Conservation (phyloP, 2,329 filamentous ascomycete genomes). For the Hyphodiscus sp. region DNA sequence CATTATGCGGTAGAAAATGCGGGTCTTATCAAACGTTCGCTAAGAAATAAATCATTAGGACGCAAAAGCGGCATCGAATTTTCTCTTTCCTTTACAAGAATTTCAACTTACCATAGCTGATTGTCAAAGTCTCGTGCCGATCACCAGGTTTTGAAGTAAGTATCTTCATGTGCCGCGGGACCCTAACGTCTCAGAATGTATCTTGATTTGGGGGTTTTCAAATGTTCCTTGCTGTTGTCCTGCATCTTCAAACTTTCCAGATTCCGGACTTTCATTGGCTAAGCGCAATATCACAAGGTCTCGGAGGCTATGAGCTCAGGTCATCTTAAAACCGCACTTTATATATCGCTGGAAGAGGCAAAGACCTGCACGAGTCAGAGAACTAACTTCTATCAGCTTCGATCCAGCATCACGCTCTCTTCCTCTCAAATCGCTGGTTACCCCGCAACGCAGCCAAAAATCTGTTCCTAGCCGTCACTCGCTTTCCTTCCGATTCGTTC, state of each 20-base stretch:
- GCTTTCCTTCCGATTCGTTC: slow-evolving; percentile 17
- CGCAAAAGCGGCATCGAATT: background rate
- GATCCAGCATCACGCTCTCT: slow-evolving; percentile 3
- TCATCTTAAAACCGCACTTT: background rate
- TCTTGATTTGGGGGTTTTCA: background rate
- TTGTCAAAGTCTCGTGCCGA: background rate
- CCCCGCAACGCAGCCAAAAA: slow-evolving; percentile 18
- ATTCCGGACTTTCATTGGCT: slow-evolving; percentile 6
- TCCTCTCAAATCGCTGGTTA: slow-evolving; percentile 10
- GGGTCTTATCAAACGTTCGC: too few relatives aligned
- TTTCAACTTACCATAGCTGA: background rate
- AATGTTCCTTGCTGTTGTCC: background rate
- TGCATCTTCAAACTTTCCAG: background rate
- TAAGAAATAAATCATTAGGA: background rate
- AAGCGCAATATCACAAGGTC: slow-evolving; percentile 9
- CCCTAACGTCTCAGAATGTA: background rate
- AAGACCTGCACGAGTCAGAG: slow-evolving; percentile 16
- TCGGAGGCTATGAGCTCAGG: background rate
- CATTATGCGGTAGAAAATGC: background rate
- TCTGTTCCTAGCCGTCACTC: slow-evolving; percentile 2
- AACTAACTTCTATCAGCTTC: background rate
- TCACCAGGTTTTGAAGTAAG: slow-evolving; percentile 3
- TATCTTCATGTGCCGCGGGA: background rate
- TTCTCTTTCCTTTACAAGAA: background rate
- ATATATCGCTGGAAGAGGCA: background rate